These are phyloP conservation scores for Silene latifolia DNA, from an alignment of 148 eudicot genomes.

Conservation along the genomic window DNA sequence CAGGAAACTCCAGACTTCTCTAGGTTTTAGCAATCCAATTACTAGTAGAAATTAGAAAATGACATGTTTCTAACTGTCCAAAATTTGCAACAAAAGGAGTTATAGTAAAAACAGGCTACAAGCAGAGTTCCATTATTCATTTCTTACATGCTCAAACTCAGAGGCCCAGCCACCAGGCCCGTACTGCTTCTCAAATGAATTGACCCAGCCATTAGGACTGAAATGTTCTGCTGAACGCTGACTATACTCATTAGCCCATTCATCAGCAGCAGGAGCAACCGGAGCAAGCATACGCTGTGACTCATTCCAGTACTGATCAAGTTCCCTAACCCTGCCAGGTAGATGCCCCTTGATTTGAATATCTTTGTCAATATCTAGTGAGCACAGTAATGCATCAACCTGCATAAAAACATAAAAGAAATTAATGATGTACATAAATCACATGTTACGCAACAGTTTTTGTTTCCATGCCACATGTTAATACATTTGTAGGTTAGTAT, in stretches of 20 bases:
- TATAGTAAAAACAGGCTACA: neutral
- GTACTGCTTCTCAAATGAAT: conserved; percentile 73
- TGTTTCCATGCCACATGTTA: neutral
- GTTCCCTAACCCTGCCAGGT: conserved; percentile 74
- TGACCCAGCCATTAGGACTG: conserved; percentile 74
- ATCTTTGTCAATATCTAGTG: conserved; percentile 83
- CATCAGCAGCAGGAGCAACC: conserved; percentile 59
- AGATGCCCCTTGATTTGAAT: conserved; percentile 57
- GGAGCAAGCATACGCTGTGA: conserved; percentile 64
- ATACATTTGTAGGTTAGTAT: neutral
- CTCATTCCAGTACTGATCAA: conserved; percentile 93
- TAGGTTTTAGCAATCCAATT: neutral
- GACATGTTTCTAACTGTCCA: neutral
- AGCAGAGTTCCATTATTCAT: conserved; percentile 7
- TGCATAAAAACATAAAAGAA: conserved; percentile 26
- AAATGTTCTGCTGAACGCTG: conserved; percentile 43
- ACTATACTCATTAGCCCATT: conserved; percentile 69
- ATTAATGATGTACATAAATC: neutral
- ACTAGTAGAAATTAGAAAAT: neutral
- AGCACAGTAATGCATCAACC: conserved; percentile 77
- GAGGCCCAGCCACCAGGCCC: conserved; percentile 95
- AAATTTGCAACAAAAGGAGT: neutral
- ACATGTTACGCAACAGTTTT: neutral
- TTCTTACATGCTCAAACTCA: conserved; percentile 88
- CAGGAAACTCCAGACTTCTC: neutral